phyloP scores from a whole-genome alignment of 306 rosid species.

The Chamaecrista fasciculata region DNA sequence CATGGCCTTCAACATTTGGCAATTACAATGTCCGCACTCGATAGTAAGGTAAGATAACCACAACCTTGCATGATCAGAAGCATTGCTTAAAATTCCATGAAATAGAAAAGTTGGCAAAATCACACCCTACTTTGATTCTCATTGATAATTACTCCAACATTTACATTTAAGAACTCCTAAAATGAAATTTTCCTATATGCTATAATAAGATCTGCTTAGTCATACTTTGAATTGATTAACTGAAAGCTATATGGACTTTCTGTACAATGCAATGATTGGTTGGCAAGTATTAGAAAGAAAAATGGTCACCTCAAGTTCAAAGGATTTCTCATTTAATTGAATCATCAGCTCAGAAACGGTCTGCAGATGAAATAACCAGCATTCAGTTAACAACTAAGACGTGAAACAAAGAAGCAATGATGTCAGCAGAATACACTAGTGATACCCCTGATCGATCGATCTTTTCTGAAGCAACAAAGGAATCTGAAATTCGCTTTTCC shows the following conservation, averaged over 20 bases:
- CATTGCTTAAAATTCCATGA: constrained; percentile 20
- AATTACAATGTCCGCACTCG: constrained; percentile 20
- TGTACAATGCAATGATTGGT: constrained; percentile 21
- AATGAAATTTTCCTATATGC: constrained; percentile 14
- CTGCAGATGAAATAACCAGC: constrained; percentile 53
- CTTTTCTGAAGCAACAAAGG: constrained; percentile 47
- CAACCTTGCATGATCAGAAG: constrained; percentile 25
- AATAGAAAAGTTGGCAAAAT: constrained; percentile 16
- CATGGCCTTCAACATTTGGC: constrained; percentile 17
- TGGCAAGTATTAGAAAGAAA: constrained; percentile 27
- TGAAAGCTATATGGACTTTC: constrained; percentile 21
- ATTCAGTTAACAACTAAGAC: constrained; percentile 32
- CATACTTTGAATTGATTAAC: constrained; percentile 26
- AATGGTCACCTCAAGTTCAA: constrained; percentile 87
- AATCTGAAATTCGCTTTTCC: constrained; percentile 75
- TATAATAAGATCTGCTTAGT: constrained; percentile 3
- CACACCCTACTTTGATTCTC: constrained; percentile 9
- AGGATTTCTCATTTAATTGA: constrained; percentile 88
- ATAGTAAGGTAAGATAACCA: constrained; percentile 16
- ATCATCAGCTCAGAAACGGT: constrained; percentile 68
- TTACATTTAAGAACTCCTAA: not conserved
- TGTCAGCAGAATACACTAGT: constrained; percentile 50
- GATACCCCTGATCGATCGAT: constrained; percentile 64
- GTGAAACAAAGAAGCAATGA: constrained; percentile 22
- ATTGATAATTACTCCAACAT: constrained; percentile 15